A percentile compares a stretch with the other conserved stretches of the same genome.
Conservation (phyloP, 805 yeast genomes). For the Zygosaccharomyces lentus region DNA sequence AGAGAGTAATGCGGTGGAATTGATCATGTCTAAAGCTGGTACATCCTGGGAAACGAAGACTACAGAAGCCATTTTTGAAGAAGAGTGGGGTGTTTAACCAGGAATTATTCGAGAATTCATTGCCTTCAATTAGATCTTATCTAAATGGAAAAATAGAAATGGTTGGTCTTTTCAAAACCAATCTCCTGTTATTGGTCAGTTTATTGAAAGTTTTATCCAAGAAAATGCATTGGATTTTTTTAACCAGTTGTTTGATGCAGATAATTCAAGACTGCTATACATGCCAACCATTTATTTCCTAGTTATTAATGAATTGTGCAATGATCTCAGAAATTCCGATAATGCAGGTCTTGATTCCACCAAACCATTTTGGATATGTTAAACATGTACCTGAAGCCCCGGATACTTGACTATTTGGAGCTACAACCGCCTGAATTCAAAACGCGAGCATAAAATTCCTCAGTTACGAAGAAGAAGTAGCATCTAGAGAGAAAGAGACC, state of each 20-base stretch:
- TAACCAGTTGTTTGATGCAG: slow-evolving; percentile 23
- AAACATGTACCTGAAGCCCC: slow-evolving; percentile 38
- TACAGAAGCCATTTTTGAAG: slow-evolving; percentile 28
- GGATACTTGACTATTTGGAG: slow-evolving; percentile 33
- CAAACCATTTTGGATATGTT: slow-evolving; percentile 32
- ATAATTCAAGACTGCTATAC: slow-evolving; percentile 20
- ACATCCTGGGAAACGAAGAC: slow-evolving; percentile 31
- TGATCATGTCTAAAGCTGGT: slow-evolving; percentile 38
- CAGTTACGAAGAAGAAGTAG: slow-evolving; percentile 25
- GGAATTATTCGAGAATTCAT: slow-evolving; percentile 22
- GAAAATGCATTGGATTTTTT: slow-evolving; percentile 33
- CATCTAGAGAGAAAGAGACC: slow-evolving; percentile 35
- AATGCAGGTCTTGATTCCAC: slow-evolving; percentile 38
- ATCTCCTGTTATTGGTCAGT: slow-evolving; percentile 38
- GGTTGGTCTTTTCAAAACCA: slow-evolving; percentile 41
- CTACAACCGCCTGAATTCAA: slow-evolving; percentile 33
- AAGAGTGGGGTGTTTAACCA: slow-evolving; percentile 20
- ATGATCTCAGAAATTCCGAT: slow-evolving; percentile 35
- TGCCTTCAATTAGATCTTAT: slow-evolving; percentile 29
- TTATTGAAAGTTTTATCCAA: slow-evolving; percentile 39
- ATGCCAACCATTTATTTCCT: slow-evolving; percentile 35
- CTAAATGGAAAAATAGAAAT: slow-evolving; percentile 37
- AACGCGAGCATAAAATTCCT: slow-evolving; percentile 26
- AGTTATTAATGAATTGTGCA: slow-evolving; percentile 31
- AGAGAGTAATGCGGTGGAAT: slow-evolving; percentile 38